Percentiles rank a stretch among this genome's conserved stretches.
Conservation (phyloP, 2,329 filamentous ascomycete genomes). For the Sporothrix phasma region DNA sequence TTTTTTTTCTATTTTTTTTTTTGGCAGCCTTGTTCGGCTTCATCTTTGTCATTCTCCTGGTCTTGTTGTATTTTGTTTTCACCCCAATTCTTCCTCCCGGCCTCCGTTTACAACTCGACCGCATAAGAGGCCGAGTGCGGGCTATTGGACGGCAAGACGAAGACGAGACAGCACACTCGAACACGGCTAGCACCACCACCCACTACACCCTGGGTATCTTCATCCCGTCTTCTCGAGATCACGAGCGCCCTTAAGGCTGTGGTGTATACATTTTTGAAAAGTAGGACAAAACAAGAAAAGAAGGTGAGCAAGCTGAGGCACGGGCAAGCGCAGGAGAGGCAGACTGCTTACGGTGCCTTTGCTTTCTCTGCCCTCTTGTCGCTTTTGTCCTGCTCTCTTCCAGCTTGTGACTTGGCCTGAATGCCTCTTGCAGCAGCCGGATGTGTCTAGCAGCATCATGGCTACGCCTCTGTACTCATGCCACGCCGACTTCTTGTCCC, state of each 20-base stretch:
- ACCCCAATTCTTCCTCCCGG: too few relatives aligned
- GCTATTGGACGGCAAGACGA: neutral
- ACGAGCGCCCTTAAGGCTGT: neutral
- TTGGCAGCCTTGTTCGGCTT: neutral
- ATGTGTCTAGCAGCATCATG: neutral
- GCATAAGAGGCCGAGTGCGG: neutral
- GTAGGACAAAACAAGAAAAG: neutral
- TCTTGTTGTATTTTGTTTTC: too few relatives aligned
- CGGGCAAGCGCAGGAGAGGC: neutral
- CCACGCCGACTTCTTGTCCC: neutral
- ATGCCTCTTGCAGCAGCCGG: neutral
- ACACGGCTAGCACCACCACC: neutral
- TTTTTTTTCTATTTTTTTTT: neutral
- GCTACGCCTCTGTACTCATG: neutral
- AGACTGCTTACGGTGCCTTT: neutral
- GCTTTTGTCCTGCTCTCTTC: neutral
- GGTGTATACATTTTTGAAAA: neutral
- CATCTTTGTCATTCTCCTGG: neutral
- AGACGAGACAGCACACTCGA: neutral
- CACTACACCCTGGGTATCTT: neutral
- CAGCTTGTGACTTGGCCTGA: neutral
- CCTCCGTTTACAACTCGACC: too few relatives aligned
- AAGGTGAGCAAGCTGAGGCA: neutral
- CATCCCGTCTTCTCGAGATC: too few relatives aligned
- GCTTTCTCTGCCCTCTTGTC: neutral